Percentiles rank a stretch among this genome's conserved stretches.
Evolutionary conservation across 129 eudicot genomes (phyloP).

Genomic region (Cynara cardunculus): DNA sequence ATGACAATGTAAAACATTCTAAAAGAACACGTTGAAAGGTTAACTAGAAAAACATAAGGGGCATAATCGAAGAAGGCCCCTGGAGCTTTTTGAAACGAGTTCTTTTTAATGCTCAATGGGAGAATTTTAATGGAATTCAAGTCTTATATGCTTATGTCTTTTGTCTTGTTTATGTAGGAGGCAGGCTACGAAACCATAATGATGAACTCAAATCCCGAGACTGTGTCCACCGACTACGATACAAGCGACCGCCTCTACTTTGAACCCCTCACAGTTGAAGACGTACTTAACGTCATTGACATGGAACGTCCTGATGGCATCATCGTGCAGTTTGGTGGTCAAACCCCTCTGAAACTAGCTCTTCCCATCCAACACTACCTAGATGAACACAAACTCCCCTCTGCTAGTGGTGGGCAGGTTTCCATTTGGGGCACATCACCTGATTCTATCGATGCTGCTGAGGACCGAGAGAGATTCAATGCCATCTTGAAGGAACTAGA

Average conservation of each 20-base stretch:
- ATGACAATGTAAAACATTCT: too few species aligned
- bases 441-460: constrained; percentile 96
- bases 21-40: not conserved
- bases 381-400: constrained; percentile 57
- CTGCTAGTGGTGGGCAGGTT: constrained; percentile 68
- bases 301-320: constrained; percentile 97
- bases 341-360: constrained; percentile 87
- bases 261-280: constrained; percentile 95
- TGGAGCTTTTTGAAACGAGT: not conserved
- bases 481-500: constrained; percentile 73
- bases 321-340: constrained; percentile 97
- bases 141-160: not conserved
- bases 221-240: constrained; percentile 96
- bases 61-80: not conserved
- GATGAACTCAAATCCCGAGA: constrained; percentile 99
- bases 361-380: constrained; percentile 78
- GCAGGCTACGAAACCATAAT: constrained; percentile 97
- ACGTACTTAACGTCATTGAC: constrained; percentile 82
- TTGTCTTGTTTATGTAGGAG: constrained; percentile 33
- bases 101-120: not conserved
- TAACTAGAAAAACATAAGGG: too few species aligned
- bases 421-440: constrained; percentile 98
- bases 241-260: constrained; percentile 95
- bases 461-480: constrained; percentile 92
- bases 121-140: not conserved